Evolutionary conservation across 2,329 filamentous ascomycete genomes (phyloP), one percentile per base, ranked within the genome.

Genomic region (Trichoderma atroviride): DNA sequence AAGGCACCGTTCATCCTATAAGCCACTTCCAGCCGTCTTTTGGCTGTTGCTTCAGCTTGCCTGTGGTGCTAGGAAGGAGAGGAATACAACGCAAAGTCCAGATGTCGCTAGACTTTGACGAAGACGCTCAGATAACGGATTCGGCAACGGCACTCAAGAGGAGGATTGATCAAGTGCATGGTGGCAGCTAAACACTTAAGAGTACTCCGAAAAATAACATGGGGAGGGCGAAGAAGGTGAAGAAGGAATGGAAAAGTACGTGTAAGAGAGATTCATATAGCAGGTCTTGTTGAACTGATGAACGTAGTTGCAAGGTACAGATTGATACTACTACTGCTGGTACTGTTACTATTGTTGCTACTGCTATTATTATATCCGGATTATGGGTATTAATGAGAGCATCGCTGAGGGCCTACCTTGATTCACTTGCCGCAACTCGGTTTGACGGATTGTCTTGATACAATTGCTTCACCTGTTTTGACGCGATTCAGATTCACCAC

Each of bases 41-140:
- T 6, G 80, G 79, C 1, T 85, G 83, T 67, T 86, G 83, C 75
- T 78, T 86, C 56, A 85, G 82, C 40, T 78, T 84, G 77, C 85
- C 84, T 0, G 84, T 79, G 1, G 79, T 86, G 0, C 70, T 87
- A 3, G 84, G 85, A 0, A 77, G 83, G 40, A 77, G 79, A 59
- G 85, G 85, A 52, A 16, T 62, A 19, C 29, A 5, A 5, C 19
- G 22, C 1, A 50, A 22, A 22, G 11, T 50, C 10, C 47, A 50
- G 47, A 50, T 50, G n/a, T 11, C n/a, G 19, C 22, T 50, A n/a
- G 11, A 24, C 5, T 22, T 22, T 24, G 47, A 22, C 3, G 47
- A 50, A 24, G 22, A 50, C 10, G 47, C n/a, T 24, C n/a, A 50
- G 19, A 50, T 55, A 55, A 27, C 52, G 5, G 52, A 55, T 16